A percentile compares a stretch with the other conserved stretches of the same genome.
These are phyloP conservation scores for Alnus rubra DNA, from an alignment of 306 rosid species.

Conservation along the genomic window DNA sequence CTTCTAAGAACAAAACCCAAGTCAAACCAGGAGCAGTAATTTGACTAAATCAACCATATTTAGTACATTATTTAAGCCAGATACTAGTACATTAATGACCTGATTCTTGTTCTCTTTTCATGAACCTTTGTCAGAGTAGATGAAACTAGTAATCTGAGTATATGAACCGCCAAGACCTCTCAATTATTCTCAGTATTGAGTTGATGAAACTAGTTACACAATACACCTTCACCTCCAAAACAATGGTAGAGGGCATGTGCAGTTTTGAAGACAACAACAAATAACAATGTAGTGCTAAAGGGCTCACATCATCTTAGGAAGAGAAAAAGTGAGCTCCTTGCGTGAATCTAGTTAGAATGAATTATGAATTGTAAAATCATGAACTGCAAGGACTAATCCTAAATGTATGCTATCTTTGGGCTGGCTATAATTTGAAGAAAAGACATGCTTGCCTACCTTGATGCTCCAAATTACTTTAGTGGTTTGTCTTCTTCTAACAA, in stretches of 20 bases:
- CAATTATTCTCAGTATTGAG: background rate
- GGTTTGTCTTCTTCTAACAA: slow-evolving; percentile 82
- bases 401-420: background rate
- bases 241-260: too few relatives aligned
- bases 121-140: background rate
- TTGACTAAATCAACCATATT: too few relatives aligned
- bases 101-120: background rate
- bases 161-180: background rate
- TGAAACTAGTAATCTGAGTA: background rate
- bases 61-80: background rate
- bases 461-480: slow-evolving; percentile 4
- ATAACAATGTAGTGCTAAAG: too few relatives aligned
- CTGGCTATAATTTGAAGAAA: background rate
- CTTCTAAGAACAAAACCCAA: background rate
- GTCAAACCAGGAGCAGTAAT: too few relatives aligned
- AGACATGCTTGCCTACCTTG: background rate
- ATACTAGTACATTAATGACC: background rate
- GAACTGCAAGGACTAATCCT: background rate
- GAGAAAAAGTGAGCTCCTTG: too few relatives aligned
- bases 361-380: background rate
- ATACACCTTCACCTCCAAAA: too few relatives aligned
- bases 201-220: background rate
- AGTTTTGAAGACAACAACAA: too few relatives aligned
- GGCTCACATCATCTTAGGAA: too few relatives aligned
- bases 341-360: background rate